Conservation (phyloP, 108 stramenopile genomes). For the Schizochytrium sp. region DNA sequence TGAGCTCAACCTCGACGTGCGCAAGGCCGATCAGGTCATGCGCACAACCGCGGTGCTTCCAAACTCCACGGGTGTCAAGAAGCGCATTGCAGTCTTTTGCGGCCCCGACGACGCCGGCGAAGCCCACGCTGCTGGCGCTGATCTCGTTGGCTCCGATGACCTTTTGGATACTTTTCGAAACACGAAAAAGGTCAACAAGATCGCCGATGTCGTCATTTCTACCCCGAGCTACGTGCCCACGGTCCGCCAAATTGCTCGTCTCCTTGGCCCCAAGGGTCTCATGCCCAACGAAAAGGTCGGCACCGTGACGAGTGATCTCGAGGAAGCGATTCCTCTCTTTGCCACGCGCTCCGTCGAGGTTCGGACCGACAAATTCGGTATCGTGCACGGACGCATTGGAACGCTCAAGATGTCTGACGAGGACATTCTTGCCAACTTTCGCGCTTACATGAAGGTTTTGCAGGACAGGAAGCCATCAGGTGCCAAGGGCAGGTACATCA, state of each 20-base stretch:
- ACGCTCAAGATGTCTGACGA: slow-evolving; percentile 50
- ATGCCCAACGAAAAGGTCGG: slow-evolving; percentile 92
- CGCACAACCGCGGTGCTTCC: slow-evolving; percentile 75
- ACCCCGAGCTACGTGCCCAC: slow-evolving; percentile 71
- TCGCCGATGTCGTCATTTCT: slow-evolving; percentile 62
- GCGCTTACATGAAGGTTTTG: slow-evolving; percentile 46
- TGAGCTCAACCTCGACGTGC: slow-evolving; percentile 62
- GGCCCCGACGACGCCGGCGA: slow-evolving; percentile 41
- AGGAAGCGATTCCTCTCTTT: slow-evolving; percentile 45
- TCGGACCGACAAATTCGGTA: slow-evolving; percentile 73
- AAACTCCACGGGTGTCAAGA: slow-evolving; percentile 73
- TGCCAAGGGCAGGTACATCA: slow-evolving; percentile 47
- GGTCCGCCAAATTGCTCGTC: slow-evolving; percentile 63
- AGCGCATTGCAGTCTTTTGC: slow-evolving; percentile 76
- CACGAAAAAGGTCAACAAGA: slow-evolving; percentile 49
- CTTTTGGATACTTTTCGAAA: slow-evolving; percentile 64
- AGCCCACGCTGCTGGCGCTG: slow-evolving; percentile 67
- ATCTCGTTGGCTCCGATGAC: slow-evolving; percentile 69
- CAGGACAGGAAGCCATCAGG: slow-evolving; percentile 44
- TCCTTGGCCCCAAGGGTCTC: slow-evolving; percentile 84
- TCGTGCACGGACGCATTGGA: slow-evolving; percentile 76
- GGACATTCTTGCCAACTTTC: slow-evolving; percentile 44
- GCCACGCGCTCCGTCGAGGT: slow-evolving; percentile 66
- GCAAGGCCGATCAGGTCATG: slow-evolving; percentile 80
- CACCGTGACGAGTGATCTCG: slow-evolving; percentile 67